Evolutionary conservation across 768 basidiomycete genomes (phyloP), one percentile per base, ranked within the genome.

Genomic region (Cystobasidium onofrii): DNA sequence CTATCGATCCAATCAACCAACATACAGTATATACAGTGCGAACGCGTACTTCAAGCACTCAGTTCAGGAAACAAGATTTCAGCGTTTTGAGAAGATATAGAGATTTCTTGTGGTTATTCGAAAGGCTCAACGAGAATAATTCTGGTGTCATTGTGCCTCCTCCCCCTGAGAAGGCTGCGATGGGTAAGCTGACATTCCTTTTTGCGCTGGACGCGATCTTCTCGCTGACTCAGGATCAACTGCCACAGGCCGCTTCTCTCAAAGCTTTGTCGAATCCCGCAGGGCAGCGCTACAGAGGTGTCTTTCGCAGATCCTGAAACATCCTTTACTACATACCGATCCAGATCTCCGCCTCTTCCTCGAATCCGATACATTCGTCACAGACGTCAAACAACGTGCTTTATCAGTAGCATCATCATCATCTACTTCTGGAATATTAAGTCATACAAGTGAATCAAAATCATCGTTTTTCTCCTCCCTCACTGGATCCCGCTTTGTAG

Each of bases 1-100:
- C 93, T 0, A 91, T 97, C 61, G 88, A 91, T 73, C 87, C 88
- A 50, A 65, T 75, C 61, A 75, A 64, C 13, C 81, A 82, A 18
- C 96, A 92, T 80, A 96, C 90, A 13, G 92, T 98, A 83, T 99
- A 98, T 80, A 99, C 96, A 1, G 92, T 99, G 0, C 89, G 91
- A 74, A 96, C 94, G 17, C 69, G 75, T 70, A 80, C 78, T 0
- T 73, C 75, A 18, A 70, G 75, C 9, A 34, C 54, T 23, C 44
- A 88, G 29, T 98, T 86, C 82, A 86, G 88, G 76, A 91, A 90
- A 83, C 86, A 88, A 0, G 83, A 87, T 0, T 95, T 96, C 81
- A 94, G 93, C 1, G 96, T 97, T 64, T 87, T 99, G 0, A 86
- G 96, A n/a, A 88, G 96, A 36, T 99, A 96, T 81, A 92, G 91